Percentiles rank a stretch among this genome's conserved stretches.
Evolutionary conservation across 139 green algal genomes (phyloP).

Genomic region (Chlamydomonas schloesseri): DNA sequence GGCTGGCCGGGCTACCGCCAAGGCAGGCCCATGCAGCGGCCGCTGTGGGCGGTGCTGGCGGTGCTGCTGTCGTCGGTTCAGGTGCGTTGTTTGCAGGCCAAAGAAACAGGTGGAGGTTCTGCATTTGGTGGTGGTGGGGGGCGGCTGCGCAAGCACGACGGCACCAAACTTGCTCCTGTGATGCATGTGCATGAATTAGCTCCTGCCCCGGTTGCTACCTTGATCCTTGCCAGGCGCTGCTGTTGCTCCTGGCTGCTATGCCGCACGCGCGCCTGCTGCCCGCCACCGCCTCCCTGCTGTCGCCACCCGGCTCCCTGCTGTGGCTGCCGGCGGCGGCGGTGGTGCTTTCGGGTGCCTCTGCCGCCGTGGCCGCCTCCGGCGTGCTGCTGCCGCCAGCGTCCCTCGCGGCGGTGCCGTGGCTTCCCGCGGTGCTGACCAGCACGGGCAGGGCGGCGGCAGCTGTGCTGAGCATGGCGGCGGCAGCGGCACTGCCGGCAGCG

Average conservation of each 20-base stretch:
- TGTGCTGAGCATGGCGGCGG: background rate
- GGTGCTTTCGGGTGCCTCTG: background rate
- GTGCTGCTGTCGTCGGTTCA: constrained; percentile 19
- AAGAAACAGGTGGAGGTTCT: background rate
- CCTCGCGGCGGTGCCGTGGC: constrained; percentile 3
- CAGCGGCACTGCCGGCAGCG: background rate
- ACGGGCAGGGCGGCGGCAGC: background rate
- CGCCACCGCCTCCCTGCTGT: background rate
- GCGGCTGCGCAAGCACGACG: too few relatives aligned
- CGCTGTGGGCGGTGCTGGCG: background rate
- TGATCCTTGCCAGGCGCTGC: background rate
- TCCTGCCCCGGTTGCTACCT: background rate
- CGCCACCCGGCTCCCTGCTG: background rate
- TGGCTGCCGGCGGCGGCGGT: background rate
- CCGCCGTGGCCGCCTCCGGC: background rate
- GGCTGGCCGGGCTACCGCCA: background rate
- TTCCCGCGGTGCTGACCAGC: constrained; percentile 21
- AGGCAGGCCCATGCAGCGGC: background rate
- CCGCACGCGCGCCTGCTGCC: background rate
- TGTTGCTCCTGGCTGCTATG: background rate
- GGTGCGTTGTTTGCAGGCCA: background rate
- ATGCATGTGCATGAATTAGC: background rate
- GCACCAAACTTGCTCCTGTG: too few relatives aligned
- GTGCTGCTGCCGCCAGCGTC: background rate
- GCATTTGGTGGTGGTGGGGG: background rate